Base-by-base conservation (phyloP, 495 filamentous ascomycete genomes). In the Beverwykella pulmonaria region DNA sequence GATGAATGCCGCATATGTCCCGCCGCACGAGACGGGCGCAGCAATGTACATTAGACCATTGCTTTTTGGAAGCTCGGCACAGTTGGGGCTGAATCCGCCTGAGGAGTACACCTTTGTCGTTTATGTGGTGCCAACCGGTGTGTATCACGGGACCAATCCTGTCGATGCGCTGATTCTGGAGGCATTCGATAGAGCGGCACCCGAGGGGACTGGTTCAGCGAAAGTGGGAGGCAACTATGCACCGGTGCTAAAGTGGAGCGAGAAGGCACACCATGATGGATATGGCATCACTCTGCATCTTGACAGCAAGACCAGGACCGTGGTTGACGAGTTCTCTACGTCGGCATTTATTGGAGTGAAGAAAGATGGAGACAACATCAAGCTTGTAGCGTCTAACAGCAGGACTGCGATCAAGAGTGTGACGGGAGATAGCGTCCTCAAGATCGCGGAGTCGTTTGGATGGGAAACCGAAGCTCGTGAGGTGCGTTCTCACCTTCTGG, bases 251-350 rank as follows among this genome's bases (percentile, higher is more conserved):
- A 77, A 86, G 53, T 90, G 90, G 80, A 92, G 88, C 67, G 92
- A 92, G 53, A 86, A 83, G 56, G 92, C 92, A 1, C 77, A 84
- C 10, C 75, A 78, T 4, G 85, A 88, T 44, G 92, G 92, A 1
- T 96, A 84, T 71, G 90, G 89, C 5, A 96, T 96, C 67, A 96
- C 92, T 10, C 79, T 96, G 67, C 92, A 96, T 73, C 78, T 96
- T 48, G 92, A 96, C 72, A 93, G 90, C 71, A 84, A 85, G 75
- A 88, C 84, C 14, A 83, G 91, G 62, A 87, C 83, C 23, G 90
- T 89, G 76, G 83, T 97, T 47, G 92, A 97, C 68, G 92, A 97
- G 79, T 97, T 97, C 67, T 92, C 88, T 53, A 97, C 92, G 0
- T 88, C 85, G 34, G 92, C 90, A 1, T 95, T 97, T 65, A 86